Conservation (phyloP, 2,329 filamentous ascomycete species). For the Colletotrichum sp. region DNA sequence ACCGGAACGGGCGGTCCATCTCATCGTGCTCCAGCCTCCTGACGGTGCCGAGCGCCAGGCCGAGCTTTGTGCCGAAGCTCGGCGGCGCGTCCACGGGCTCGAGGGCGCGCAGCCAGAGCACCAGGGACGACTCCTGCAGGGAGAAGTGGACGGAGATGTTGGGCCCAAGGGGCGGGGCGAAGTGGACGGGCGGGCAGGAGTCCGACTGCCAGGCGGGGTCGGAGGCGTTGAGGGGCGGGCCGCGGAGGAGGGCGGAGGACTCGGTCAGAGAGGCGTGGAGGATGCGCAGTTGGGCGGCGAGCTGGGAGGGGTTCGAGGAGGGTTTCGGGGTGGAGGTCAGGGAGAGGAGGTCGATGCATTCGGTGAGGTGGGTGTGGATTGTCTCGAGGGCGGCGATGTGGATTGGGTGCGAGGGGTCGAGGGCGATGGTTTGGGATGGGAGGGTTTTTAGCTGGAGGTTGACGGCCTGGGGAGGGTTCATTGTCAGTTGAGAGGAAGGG, state of each 20-base stretch:
- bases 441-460: slow-evolving; percentile 78
- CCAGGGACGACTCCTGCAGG: slow-evolving; percentile 72
- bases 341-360: slow-evolving; percentile 82
- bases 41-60: slow-evolving; percentile 70
- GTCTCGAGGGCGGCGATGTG: slow-evolving; percentile 73
- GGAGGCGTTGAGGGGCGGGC: slow-evolving; percentile 47
- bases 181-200: slow-evolving; percentile 50
- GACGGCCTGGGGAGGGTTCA: slow-evolving; percentile 60
- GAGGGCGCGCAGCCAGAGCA: slow-evolving; percentile 73
- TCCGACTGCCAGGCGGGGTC: slow-evolving; percentile 49
- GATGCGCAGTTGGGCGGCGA: slow-evolving; percentile 60
- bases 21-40: slow-evolving; percentile 78
- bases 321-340: slow-evolving; percentile 58
- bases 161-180: slow-evolving; percentile 51
- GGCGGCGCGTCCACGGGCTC: slow-evolving; percentile 69
- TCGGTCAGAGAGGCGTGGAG: slow-evolving; percentile 60
- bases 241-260: slow-evolving; percentile 59
- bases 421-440: slow-evolving; percentile 52
- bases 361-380: slow-evolving; percentile 79
- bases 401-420: slow-evolving; percentile 55
- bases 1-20: slow-evolving; percentile 77
- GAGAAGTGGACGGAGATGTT: slow-evolving; percentile 77
- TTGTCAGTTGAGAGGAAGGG: not conserved
- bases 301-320: slow-evolving; percentile 61
- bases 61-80: slow-evolving; percentile 70